Evolutionary conservation across 768 basidiomycete species (phyloP).

Genomic region (Boletus bicolor): DNA sequence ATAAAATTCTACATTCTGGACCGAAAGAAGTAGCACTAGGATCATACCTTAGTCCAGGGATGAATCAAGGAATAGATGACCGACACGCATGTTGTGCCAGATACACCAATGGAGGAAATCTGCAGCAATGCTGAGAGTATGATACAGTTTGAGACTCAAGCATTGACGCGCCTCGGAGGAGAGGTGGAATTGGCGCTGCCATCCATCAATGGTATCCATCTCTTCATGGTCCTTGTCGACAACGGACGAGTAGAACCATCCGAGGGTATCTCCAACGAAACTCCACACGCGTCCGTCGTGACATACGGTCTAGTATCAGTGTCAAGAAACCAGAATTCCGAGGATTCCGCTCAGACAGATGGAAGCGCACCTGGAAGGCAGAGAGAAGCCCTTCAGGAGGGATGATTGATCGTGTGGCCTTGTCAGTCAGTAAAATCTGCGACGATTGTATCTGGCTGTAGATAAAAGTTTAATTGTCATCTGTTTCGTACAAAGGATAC

Average conservation of each 20-base stretch:
- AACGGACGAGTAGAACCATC: constrained; percentile 46
- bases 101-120: constrained; percentile 52
- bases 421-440: constrained; percentile 40
- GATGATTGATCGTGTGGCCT: constrained; percentile 25
- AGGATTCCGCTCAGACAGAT: not conserved
- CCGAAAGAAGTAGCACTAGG: constrained; percentile 57
- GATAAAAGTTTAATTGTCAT: not conserved
- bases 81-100: constrained; percentile 48
- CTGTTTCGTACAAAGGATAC: not conserved
- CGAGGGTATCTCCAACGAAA: constrained; percentile 50
- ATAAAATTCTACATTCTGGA: constrained; percentile 44
- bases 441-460: constrained; percentile 41
- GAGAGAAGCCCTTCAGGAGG: constrained; percentile 36
- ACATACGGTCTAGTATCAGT: constrained; percentile 30
- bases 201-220: constrained; percentile 20
- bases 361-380: constrained; percentile 44
- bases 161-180: constrained; percentile 19
- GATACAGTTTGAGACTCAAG: not conserved
- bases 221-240: constrained; percentile 8
- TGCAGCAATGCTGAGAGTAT: constrained; percentile 17
- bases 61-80: constrained; percentile 19
- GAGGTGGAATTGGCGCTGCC: constrained; percentile 44
- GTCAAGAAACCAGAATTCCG: not conserved
- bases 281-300: constrained; percentile 32
- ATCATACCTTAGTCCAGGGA: constrained; percentile 15